A percentile compares a stretch with the other conserved stretches of the same genome.
These are phyloP conservation scores for Fraxinus dipetala DNA, from an alignment of 305 asterid genomes.

Conservation along the genomic window DNA sequence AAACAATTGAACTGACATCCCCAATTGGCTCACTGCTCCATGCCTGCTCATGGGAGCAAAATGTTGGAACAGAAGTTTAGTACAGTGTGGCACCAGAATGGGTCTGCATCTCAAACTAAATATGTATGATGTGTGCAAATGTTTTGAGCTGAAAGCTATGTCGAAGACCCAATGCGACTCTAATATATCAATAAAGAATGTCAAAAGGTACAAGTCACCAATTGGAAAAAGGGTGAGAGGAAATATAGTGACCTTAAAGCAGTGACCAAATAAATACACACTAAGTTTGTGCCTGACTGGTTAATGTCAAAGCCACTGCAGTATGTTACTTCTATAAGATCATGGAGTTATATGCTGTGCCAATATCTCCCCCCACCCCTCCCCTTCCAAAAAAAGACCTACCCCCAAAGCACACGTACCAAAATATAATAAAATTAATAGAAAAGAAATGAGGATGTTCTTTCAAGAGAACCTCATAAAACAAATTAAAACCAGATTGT, in stretches of 20 bases:
- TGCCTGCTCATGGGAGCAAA: slow-evolving; percentile 10
- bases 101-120: slow-evolving; percentile 16
- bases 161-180: background rate
- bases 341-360: slow-evolving; percentile 12
- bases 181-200: background rate
- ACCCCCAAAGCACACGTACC: background rate
- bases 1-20: slow-evolving; percentile 6
- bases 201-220: background rate
- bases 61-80: slow-evolving; percentile 12
- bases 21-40: slow-evolving; percentile 11
- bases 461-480: slow-evolving; percentile 11
- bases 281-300: slow-evolving; percentile 17
- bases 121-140: slow-evolving; percentile 2
- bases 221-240: background rate
- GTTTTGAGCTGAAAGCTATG: slow-evolving; percentile 19
- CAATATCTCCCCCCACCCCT: background rate
- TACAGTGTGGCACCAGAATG: background rate
- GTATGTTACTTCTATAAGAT: slow-evolving; percentile 9
- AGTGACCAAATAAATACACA: slow-evolving; percentile 7
- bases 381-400: background rate
- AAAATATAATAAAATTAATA: background rate
- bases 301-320: slow-evolving; percentile 15
- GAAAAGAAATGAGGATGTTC: background rate
- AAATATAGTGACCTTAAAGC: background rate
- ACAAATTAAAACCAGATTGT: slow-evolving; percentile 13